Conservation (phyloP, 2,329 filamentous ascomycete species). For the Colletotrichum liaoningense region DNA sequence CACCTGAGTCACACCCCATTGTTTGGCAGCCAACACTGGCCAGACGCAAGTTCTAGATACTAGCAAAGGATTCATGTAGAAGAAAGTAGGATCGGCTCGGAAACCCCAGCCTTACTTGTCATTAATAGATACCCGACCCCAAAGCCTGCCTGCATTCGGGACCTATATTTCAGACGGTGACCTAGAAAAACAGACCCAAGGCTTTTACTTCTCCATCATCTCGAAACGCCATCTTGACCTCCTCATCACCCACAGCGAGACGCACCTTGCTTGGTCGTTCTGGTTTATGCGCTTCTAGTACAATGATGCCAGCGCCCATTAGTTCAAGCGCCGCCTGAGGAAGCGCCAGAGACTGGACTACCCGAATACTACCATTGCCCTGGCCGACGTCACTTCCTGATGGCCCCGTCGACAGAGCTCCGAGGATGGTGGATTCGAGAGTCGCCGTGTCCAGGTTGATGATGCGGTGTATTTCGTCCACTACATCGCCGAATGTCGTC, state of each 20-base stretch:
- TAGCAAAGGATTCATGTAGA: slow-evolving; percentile 38
- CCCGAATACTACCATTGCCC: slow-evolving; percentile 9
- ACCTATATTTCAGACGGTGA: not conserved
- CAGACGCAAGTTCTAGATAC: slow-evolving; percentile 75
- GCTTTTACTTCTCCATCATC: slow-evolving; percentile 90
- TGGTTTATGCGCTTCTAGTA: slow-evolving; percentile 82
- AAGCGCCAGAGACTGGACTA: slow-evolving; percentile 49
- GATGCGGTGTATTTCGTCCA: slow-evolving; percentile 85
- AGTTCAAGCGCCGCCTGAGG: slow-evolving; percentile 83
- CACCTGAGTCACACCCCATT: slow-evolving; percentile 89
- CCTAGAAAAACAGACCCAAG: slow-evolving; percentile 69
- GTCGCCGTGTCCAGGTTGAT: slow-evolving; percentile 48
- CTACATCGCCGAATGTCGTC: slow-evolving; percentile 87
- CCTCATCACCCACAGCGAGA: slow-evolving; percentile 88
- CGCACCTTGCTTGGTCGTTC: slow-evolving; percentile 90
- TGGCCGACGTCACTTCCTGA: slow-evolving; percentile 22
- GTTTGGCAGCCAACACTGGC: slow-evolving; percentile 90
- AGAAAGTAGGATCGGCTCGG: not conserved
- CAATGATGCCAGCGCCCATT: slow-evolving; percentile 87
- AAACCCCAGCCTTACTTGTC: not conserved
- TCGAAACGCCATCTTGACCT: slow-evolving; percentile 86
- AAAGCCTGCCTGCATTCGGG: slow-evolving; percentile 1
- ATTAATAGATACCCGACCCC: slow-evolving; percentile 25
- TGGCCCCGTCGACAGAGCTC: not conserved
- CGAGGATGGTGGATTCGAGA: not conserved